Conservation (phyloP, 202 grass and related monocot species). For the Zoysia matrella region DNA sequence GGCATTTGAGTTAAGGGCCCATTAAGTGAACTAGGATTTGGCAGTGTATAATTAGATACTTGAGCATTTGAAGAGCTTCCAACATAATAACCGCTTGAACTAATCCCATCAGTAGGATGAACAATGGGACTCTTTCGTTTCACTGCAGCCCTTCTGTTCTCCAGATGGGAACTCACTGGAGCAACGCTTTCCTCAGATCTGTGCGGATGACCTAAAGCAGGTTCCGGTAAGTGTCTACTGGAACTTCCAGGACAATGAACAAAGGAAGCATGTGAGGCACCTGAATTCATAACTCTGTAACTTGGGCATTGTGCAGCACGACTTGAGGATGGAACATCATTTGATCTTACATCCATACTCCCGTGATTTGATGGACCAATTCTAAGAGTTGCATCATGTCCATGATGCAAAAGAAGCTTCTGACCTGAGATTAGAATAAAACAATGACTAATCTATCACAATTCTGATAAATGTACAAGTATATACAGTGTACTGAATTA, state of each 20-base stretch:
- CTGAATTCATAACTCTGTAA: constrained; percentile 37
- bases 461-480: background rate
- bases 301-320: background rate
- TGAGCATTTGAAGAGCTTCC: constrained; percentile 68
- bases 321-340: constrained; percentile 51
- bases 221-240: constrained; percentile 24
- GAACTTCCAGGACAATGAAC: constrained; percentile 47
- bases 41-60: constrained; percentile 38
- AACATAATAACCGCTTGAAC: constrained; percentile 36
- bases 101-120: constrained; percentile 35
- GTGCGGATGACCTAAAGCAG: constrained; percentile 37
- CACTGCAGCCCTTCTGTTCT: constrained; percentile 44
- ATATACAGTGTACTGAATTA: constrained; percentile 14
- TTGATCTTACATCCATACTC: constrained; percentile 36
- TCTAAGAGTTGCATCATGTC: constrained; percentile 42
- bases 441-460: constrained; percentile 27
- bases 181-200: constrained; percentile 40
- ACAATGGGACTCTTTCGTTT: constrained; percentile 55
- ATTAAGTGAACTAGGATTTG: constrained; percentile 37
- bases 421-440: constrained; percentile 50
- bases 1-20: constrained; percentile 38
- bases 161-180: constrained; percentile 38
- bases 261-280: constrained; percentile 38
- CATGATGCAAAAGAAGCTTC: constrained; percentile 45
- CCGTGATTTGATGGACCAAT: constrained; percentile 29